A percentile compares a stretch with the other conserved stretches of the same genome.
Conservation (phyloP, 2,329 filamentous ascomycete species). For the Neopestalotiopsis clavispora region DNA sequence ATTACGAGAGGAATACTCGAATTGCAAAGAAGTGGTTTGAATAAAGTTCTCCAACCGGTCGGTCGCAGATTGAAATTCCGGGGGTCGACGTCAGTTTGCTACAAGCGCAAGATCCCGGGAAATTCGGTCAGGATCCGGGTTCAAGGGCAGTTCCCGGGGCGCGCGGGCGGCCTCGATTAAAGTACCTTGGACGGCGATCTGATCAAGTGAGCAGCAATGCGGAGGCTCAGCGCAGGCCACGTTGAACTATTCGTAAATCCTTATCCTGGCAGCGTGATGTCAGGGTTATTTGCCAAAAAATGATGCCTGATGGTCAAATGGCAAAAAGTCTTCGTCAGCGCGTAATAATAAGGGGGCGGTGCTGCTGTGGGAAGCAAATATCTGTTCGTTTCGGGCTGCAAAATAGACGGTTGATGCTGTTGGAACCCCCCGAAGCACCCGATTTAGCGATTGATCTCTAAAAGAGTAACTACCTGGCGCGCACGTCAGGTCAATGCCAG, state of each 20-base stretch:
- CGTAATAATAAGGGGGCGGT: constrained; percentile 3
- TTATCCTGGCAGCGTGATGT: constrained; percentile 11
- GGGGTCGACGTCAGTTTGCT: neutral
- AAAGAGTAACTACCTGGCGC: neutral
- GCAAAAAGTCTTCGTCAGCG: neutral
- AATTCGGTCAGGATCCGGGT: constrained; percentile 6
- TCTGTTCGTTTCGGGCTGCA: constrained; percentile 4
- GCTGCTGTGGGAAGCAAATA: neutral
- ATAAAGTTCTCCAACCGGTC: neutral
- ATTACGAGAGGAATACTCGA: neutral
- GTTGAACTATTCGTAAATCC: neutral
- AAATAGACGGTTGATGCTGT: neutral
- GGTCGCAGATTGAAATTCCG: neutral
- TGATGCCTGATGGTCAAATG: neutral
- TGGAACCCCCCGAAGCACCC: neutral
- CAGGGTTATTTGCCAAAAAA: neutral
- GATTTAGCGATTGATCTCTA: neutral
- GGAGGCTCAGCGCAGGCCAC: constrained; percentile 17
- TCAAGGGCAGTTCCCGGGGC: constrained; percentile 12
- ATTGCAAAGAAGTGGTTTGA: neutral
- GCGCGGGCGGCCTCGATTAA: neutral
- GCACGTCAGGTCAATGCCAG: neutral
- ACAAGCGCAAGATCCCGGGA: constrained; percentile 2
- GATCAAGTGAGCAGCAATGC: constrained; percentile 3
- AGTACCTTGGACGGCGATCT: constrained; percentile 7